Evolutionary conservation across 2,329 filamentous ascomycete genomes (phyloP), one percentile per base, ranked within the genome.

Genomic region (Diaporthe vaccinii): DNA sequence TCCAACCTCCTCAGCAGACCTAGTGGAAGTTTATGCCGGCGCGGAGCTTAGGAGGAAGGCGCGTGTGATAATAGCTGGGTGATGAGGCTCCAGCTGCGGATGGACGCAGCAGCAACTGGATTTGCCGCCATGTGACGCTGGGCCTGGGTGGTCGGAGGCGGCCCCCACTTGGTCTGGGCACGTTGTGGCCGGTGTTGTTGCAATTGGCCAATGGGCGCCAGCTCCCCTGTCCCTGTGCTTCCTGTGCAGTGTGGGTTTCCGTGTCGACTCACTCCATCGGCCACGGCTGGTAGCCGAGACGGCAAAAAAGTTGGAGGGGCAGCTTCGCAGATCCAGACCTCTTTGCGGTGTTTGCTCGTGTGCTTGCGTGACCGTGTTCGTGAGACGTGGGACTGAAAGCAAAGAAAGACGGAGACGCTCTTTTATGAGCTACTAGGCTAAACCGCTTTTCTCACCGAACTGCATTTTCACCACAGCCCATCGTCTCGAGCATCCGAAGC

Each of bases 181-280:
- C 71, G 71, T 73, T 73, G 58, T 57, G 44, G 57, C 31, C 31
- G 17, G 49, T 36, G n/a, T 49, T 51, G 39, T 69, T n/a, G 65
- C 65, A 55, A 75, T 75, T 75, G 73, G 73, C 73, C 55, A 72
- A 73, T 73, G 31, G 49, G n/a, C 31, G 15, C 15, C 36, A 69
- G 65, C 71, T 65, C 46, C 61, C 61, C 70, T 65, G 58, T 39
- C 46, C 25, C n/a, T 53, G 10, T 28, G 22, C 46, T 12, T 25
- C 59, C 58, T 51, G 28, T 69, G 65, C 65, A 41, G 70, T 28
- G 70, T 57, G 70, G 70, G 57, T 51, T 55, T 62, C 49, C n/a
- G 36, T 58, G 44, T 51, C 57, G 46, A 65, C 58, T n/a, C 70
- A 65, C 58, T n/a, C 70, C 70, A 65, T 51, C 34, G 44, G n/a